phyloP scores from a whole-genome alignment of 2,329 filamentous ascomycete species.

The Periglandula ipomoeae region DNA sequence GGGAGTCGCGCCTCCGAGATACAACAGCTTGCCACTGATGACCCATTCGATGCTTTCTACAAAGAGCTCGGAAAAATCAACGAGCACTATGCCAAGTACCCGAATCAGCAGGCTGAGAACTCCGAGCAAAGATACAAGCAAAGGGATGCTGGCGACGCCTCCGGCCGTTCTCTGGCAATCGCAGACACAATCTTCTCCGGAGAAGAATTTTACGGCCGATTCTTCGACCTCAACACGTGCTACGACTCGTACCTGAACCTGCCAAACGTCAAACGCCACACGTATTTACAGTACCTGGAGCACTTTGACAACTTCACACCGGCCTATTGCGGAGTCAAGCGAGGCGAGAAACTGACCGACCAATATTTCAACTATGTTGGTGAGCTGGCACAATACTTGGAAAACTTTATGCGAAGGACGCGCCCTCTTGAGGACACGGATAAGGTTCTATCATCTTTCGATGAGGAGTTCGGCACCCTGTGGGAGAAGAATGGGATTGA shows the following conservation, averaged over 20 bases:
- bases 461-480: slow-evolving; percentile 71
- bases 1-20: slow-evolving; percentile 69
- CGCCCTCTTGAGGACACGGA: slow-evolving; percentile 80
- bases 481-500: slow-evolving; percentile 75
- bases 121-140: slow-evolving; percentile 84
- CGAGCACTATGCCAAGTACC: slow-evolving; percentile 81
- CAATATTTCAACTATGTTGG: slow-evolving; percentile 86
- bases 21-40: slow-evolving; percentile 72
- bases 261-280: slow-evolving; percentile 72
- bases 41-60: slow-evolving; percentile 87
- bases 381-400: slow-evolving; percentile 71
- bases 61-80: slow-evolving; percentile 73
- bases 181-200: slow-evolving; percentile 92
- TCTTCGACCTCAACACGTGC: slow-evolving; percentile 74
- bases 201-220: slow-evolving; percentile 88
- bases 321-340: slow-evolving; percentile 64
- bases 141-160: slow-evolving; percentile 53
- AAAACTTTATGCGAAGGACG: slow-evolving; percentile 77
- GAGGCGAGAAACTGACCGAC: slow-evolving; percentile 80
- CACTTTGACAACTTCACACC: slow-evolving; percentile 78
- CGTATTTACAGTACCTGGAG: slow-evolving; percentile 89
- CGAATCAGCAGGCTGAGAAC: slow-evolving; percentile 91
- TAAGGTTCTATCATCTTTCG: slow-evolving; percentile 65
- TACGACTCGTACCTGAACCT: slow-evolving; percentile 91
- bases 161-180: slow-evolving; percentile 53